Base-by-base conservation (phyloP, 75 land plant species). In the Cunninghamia lanceolata region DNA sequence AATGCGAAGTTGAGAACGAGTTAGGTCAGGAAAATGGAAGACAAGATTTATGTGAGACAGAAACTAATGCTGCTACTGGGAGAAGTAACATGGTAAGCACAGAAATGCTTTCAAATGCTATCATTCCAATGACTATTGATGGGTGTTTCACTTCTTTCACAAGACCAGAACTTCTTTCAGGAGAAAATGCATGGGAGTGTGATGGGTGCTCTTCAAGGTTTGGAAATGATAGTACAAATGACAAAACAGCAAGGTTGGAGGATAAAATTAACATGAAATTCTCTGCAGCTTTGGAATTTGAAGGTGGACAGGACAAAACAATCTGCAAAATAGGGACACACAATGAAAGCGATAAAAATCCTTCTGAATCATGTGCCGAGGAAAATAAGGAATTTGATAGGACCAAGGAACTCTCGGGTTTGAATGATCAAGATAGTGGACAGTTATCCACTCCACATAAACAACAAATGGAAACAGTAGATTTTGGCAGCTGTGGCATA, bases 111-210 rank as follows among this genome's bases (percentile, higher is more conserved):
- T 92, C 94, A 76, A 81, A 93, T 45, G n/a, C 86, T 25, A 86
- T 91, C 79, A 39, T 91, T 50, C 90, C 93, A 32, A 93, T 95
- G 83, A 91, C 99, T 30, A 84, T 98, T 19, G 95, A 95, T 71
- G 91, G 93, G 46, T 98, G 99, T 81, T 85, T 98, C 73, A 86
- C 88, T 36, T 87, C 83, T 74, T 98, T 98, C 85, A 94, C 92
- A 32, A 94, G 93, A 76, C 91, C 94, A 32, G 99, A 98, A 85
- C 89, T 96, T 84, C 93, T 98, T 19, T 88, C 95, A 39, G 92
- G 93, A 74, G 99, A 95, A 82, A 96, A 98, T 89, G 93, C 91
- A 39, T 98, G 99, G 99, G 87, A 91, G 63, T 98, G 99, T 90
- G 97, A 95, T 82, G 91, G 89, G 43, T 98, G 99, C 84, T 83